phyloP scores from a whole-genome alignment of 495 filamentous ascomycete species.

The Hyaloscypha variabilis region DNA sequence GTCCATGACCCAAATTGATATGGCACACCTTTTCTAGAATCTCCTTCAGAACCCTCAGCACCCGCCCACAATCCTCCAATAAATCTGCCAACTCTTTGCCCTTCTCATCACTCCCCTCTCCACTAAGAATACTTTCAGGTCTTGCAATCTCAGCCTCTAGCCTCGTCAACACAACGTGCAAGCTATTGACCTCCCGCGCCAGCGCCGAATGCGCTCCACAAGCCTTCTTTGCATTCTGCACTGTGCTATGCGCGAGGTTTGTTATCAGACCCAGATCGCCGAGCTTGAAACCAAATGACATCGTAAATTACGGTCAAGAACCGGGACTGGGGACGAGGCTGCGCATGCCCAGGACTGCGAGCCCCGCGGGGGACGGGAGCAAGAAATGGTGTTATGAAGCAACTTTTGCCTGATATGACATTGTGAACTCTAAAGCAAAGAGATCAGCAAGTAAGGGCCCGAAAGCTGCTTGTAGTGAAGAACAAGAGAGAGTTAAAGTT shows the following conservation, averaged over 20 bases:
- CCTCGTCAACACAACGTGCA: constrained; percentile 25
- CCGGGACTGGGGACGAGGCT: constrained; percentile 6
- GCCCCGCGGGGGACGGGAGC: background rate
- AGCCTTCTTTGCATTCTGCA: constrained; percentile 28
- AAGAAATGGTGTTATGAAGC: background rate
- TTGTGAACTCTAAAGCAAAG: background rate
- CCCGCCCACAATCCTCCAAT: constrained; percentile 11
- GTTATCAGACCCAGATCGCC: constrained; percentile 28
- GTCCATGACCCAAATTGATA: too few species aligned
- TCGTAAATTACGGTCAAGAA: background rate
- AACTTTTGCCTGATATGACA: background rate
- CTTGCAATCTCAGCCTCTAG: constrained; percentile 21
- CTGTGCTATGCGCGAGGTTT: constrained; percentile 22
- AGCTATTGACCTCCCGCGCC: constrained; percentile 24
- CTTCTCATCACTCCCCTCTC: constrained; percentile 13
- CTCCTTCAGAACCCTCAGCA: constrained; percentile 17
- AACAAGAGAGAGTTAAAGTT: background rate
- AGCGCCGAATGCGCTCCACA: constrained; percentile 31
- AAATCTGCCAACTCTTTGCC: constrained; percentile 18
- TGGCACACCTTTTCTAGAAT: constrained; percentile 15
- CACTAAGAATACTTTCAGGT: constrained; percentile 18
- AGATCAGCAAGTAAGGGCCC: background rate
- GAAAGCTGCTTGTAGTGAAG: background rate
- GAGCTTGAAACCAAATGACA: constrained; percentile 33
- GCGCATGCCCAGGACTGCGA: background rate